Base-by-base conservation (phyloP, 2,329 filamentous ascomycete species). In the Aspergillus calidoustus region DNA sequence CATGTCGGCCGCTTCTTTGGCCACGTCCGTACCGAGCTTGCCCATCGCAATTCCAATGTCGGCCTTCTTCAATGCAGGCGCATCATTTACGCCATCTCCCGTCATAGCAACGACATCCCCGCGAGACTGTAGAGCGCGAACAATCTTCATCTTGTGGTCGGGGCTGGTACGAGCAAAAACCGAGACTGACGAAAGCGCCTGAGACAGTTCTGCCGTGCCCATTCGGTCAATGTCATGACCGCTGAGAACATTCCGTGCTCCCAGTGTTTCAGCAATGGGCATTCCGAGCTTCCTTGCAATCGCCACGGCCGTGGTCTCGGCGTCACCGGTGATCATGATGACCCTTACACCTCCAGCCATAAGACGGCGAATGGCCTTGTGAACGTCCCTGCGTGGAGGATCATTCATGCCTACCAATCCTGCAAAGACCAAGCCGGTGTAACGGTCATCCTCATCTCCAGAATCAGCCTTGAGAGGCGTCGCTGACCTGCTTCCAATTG, bases 91-190 rank as follows among this genome's bases (percentile, higher is more conserved):
- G 53, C 95, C 95, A 71, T 99, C 95, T 7, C 95, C 95, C 13
- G 95, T 99, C 95, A 99, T 99, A 61, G 95, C 96, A 50, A 99
- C 95, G 57, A 99, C 96, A 76, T 98, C 93, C 31, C 94, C 94
- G 43, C 94, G 90, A 60, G 91, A 88, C 78, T 99, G 95, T 28
- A 99, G 86, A 0, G 95, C 95, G 59, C 87, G 85, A 64, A 99
- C 91, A 71, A 99, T 99, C 78, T 97, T 98, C 82, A 99, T 87
- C 80, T 99, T 99, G 81, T 99, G 95, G 65, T 99, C 95, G 0
- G 95, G 95, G 66, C 92, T 97, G 2, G 95, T 98, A 57, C 96
- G 89, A 19, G 95, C 96, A 74, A 99, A 99, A 60, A 99, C 95
- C 1, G 92, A 95, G 0, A 94, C 96, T 58, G 91, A 89, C 61